Base-by-base conservation (phyloP, 495 filamentous ascomycete species). In the Annulohypoxylon stygium region DNA sequence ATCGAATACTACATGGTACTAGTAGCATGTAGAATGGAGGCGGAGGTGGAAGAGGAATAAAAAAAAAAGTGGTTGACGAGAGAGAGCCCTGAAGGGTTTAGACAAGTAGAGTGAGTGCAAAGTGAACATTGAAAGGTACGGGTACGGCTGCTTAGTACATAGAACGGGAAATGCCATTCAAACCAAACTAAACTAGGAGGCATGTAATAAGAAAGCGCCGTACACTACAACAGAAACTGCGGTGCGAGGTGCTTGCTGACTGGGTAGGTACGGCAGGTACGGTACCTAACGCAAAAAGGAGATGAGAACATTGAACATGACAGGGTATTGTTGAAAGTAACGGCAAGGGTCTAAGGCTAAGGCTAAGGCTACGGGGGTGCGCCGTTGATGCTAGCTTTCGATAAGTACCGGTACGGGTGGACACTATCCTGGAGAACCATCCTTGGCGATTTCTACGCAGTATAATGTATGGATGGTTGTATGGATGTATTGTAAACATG, bases 251-350 rank as follows among this genome's bases (percentile, higher is more conserved):
- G 58, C 58, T 37, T 47, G 43, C 43, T 47, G 37, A 64, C 60
- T 60, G 43, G 65, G 65, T 39, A 67, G 34, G 53, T 57, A 50
- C 23, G 58, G 65, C 60, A 73, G 50, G 70, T 68, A 69, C 54
- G 60, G 63, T 67, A 74, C 64, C 34, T 59, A 71, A 54, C 50
- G 50, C 50, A 33, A 54, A 70, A 70, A 65, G 65, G 70, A 73
- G 70, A 73, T 73, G 72, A 75, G 72, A 75, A 71, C 63, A 54
- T 51, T 47, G 43, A 47, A n/a, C 23, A 75, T 75, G 72, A 68
- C 72, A 75, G 67, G 72, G 72, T 75, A 65, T 75, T 65, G 67
- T 45, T 75, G 63, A 68, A 75, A 53, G 71, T 75, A 75, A 75
- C 72, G 37, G 72, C 72, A 75, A 75, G 72, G 72, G 72, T 75